These are phyloP conservation scores for Aspergillus diversus DNA, from an alignment of 495 filamentous ascomycete genomes.

Conservation along the genomic window DNA sequence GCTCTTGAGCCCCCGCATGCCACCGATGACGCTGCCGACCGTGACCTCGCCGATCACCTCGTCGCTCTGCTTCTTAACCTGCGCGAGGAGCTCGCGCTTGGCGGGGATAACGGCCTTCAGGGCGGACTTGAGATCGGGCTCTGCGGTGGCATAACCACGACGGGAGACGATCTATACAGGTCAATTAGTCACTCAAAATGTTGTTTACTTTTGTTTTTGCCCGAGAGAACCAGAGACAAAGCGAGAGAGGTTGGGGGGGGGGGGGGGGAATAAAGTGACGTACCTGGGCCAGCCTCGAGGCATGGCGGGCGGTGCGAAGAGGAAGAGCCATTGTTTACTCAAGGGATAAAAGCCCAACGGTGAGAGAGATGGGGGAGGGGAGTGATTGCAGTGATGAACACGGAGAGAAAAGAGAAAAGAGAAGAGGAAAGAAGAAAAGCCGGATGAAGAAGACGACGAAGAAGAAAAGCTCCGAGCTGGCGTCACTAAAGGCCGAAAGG, in stretches of 20 bases:
- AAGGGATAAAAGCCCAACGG: background rate
- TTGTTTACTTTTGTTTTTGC: background rate
- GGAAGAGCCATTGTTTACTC: constrained; percentile 34
- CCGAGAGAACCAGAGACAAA: background rate
- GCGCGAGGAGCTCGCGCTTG: constrained; percentile 89
- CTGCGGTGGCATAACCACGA: constrained; percentile 60
- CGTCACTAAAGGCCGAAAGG: background rate
- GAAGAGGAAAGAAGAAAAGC: constrained; percentile 7
- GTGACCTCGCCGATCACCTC: constrained; percentile 89
- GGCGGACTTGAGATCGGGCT: constrained; percentile 85
- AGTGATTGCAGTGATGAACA: constrained; percentile 4
- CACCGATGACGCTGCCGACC: constrained; percentile 91
- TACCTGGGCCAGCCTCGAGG: constrained; percentile 44
- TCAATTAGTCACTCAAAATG: background rate
- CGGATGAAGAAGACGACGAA: constrained; percentile 11
- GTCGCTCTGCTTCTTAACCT: constrained; percentile 82
- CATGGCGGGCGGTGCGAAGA: constrained; percentile 46
- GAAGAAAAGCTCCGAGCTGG: background rate
- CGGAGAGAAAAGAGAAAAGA: constrained; percentile 11
- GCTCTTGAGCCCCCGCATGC: constrained; percentile 95
- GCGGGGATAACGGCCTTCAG: constrained; percentile 82
- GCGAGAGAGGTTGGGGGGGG: background rate
- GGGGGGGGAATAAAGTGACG: constrained; percentile 10
- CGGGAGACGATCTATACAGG: constrained; percentile 20
- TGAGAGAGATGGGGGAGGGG: constrained; percentile 4